Conservation (phyloP, 73 alveolate genomes). For the Paramecium tetraurelia region DNA sequence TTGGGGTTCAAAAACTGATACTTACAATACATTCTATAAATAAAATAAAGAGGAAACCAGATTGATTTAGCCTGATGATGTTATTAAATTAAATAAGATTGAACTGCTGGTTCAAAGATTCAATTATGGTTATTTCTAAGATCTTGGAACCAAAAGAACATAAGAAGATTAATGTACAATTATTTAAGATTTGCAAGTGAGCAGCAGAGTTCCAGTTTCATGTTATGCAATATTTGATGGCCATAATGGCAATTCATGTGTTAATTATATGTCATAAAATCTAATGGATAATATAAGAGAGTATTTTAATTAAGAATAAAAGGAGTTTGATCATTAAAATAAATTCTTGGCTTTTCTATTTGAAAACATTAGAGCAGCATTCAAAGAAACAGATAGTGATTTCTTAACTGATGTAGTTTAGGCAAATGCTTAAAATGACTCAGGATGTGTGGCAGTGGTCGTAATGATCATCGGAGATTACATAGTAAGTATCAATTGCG, state of each 20-base stretch:
- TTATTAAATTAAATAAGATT: not conserved
- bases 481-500: slow-evolving; percentile 88
- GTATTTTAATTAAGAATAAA: not conserved
- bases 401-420: slow-evolving; percentile 28
- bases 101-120: slow-evolving; percentile 53
- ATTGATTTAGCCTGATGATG: slow-evolving; percentile 52
- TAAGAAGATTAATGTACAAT: slow-evolving; percentile 49
- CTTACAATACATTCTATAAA: slow-evolving; percentile 12
- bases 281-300: slow-evolving; percentile 65
- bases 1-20: slow-evolving; percentile 16
- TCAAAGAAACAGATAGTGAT: slow-evolving; percentile 36
- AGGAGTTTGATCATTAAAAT: not conserved
- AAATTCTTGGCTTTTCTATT: not conserved
- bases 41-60: slow-evolving; percentile 8
- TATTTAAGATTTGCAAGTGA: slow-evolving; percentile 38
- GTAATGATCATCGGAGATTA: slow-evolving; percentile 71
- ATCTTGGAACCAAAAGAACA: slow-evolving; percentile 51
- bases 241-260: slow-evolving; percentile 78
- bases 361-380: slow-evolving; percentile 8
- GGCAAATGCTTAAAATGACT: not conserved
- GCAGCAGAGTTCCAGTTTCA: slow-evolving; percentile 65
- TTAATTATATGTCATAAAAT: slow-evolving; percentile 64
- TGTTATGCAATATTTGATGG: slow-evolving; percentile 82
- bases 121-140: slow-evolving; percentile 43
- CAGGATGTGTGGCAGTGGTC: slow-evolving; percentile 80